These are phyloP conservation scores for Polygonum aviculare DNA, from an alignment of 148 eudicot genomes.

Conservation along the genomic window DNA sequence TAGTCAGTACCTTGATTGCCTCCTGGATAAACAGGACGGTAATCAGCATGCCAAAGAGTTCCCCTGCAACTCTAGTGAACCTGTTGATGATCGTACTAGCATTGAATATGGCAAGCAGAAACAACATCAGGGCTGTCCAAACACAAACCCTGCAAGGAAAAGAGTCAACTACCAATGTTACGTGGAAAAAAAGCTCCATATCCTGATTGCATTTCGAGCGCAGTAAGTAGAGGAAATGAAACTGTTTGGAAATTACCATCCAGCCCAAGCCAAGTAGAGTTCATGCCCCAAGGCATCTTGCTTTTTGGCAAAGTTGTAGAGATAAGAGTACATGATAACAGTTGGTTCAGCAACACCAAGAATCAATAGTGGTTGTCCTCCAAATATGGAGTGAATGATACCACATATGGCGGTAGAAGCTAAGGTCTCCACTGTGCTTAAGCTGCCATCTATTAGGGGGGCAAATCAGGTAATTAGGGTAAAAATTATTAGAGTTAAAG, in stretches of 20 bases:
- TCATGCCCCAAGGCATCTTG: slow-evolving; percentile 33
- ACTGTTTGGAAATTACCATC: slow-evolving; percentile 29
- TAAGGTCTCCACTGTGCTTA: slow-evolving; percentile 63
- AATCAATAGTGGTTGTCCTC: slow-evolving; percentile 67
- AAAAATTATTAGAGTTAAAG: not conserved
- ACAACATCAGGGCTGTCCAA: slow-evolving; percentile 53
- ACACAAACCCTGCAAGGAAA: slow-evolving; percentile 56
- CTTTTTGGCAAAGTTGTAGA: slow-evolving; percentile 53
- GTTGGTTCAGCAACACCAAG: slow-evolving; percentile 79
- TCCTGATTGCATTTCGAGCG: not conserved
- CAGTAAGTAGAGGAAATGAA: not conserved
- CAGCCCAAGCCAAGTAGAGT: slow-evolving; percentile 66
- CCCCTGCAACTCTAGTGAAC: slow-evolving; percentile 70
- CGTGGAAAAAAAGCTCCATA: not conserved
- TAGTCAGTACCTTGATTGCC: slow-evolving; percentile 45
- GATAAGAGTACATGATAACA: slow-evolving; percentile 62
- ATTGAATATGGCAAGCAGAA: slow-evolving; percentile 49
- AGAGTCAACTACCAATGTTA: not conserved
- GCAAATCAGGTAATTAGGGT: not conserved
- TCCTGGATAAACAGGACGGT: slow-evolving; percentile 66
- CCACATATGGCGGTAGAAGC: slow-evolving; percentile 78
- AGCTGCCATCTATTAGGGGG: slow-evolving; percentile 38
- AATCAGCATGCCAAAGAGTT: slow-evolving; percentile 73
- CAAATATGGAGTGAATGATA: slow-evolving; percentile 53
- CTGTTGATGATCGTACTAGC: slow-evolving; percentile 50